Evolutionary conservation across 352 stramenopile genomes (phyloP), one percentile per base, ranked within the genome.

Genomic region (Phytophthora ohioensis): DNA sequence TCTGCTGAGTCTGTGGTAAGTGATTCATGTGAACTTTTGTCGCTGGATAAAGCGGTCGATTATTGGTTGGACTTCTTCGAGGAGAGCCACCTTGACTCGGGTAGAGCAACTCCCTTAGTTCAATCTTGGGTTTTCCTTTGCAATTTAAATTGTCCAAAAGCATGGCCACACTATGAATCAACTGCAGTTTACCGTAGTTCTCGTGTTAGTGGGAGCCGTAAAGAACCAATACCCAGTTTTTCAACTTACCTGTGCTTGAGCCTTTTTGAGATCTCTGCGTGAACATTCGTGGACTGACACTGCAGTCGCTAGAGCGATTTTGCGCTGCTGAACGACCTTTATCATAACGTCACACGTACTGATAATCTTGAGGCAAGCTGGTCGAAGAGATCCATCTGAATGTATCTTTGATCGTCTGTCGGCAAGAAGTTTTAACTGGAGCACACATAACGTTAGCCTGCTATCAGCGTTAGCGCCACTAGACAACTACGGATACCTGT

Each of bases 1-100:
- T 81, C 17, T 92, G 76, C 39, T 93, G 85, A 0, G 84, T 85
- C 1, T 62, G 52, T 0, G 85, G 85, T 9, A 93, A 60, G 31
- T 69, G 58, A 45, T 70, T 87, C 47, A 93, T 47, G 35, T 92
- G 81, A 36, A 93, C 69, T 30, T 78, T 82, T 0, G 68, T 56
- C 3, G 79, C 63, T 1, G 82, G 84, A 38, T 88, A 91, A 13
- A 88, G 13, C 3, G 60, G 60, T 0, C 84, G 77, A 49, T 73
- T 78, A 38, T 63, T 65, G 7, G 55, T 66, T 54, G 72, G 73
- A 32, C 67, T 80, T 48, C 48, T 69, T 3, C 58, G 55, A 53
- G 72, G 75, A 31, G 72, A 81, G 4, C 35, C 34, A 48, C 61
- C 30, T 58, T 64, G 21, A 51, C 5, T 13, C 49, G 45, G n/a